Conservation (phyloP, 495 filamentous ascomycete genomes). For the Aspergillus ostianus region DNA sequence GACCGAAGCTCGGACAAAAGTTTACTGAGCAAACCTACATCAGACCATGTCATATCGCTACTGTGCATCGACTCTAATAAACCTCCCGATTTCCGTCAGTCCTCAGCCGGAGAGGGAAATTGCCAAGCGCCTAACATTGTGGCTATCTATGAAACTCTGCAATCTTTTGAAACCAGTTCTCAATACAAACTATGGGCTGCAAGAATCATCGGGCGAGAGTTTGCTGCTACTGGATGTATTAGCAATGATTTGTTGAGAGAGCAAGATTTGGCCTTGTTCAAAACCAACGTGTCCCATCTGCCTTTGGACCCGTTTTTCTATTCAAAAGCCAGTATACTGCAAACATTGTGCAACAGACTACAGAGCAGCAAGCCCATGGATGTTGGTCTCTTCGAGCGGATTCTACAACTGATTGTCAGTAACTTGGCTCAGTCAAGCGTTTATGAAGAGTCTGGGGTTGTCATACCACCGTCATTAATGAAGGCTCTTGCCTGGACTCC, state of each 20-base stretch:
- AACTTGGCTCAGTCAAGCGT: slow-evolving; percentile 47
- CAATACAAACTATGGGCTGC: slow-evolving; percentile 83
- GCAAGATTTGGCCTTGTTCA: slow-evolving; percentile 33
- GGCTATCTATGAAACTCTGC: slow-evolving; percentile 72
- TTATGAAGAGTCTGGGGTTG: slow-evolving; percentile 46
- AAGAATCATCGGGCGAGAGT: slow-evolving; percentile 78
- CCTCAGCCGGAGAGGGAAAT: slow-evolving; percentile 61
- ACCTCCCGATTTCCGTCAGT: slow-evolving; percentile 52
- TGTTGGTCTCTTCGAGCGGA: slow-evolving; percentile 74
- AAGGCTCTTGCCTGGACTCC: slow-evolving; percentile 45
- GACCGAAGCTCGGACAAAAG: slow-evolving; percentile 61
- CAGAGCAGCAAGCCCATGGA: slow-evolving; percentile 59
- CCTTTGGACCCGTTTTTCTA: slow-evolving; percentile 18
- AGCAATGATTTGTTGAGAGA: slow-evolving; percentile 40
- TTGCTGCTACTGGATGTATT: slow-evolving; percentile 69
- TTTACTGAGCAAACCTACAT: slow-evolving; percentile 65
- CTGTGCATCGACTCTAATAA: slow-evolving; percentile 69
- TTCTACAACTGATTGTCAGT: slow-evolving; percentile 68
- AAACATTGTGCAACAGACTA: slow-evolving; percentile 65
- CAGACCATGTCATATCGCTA: slow-evolving; percentile 68
- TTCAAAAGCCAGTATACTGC: slow-evolving; percentile 57
- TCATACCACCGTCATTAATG: slow-evolving; percentile 39
- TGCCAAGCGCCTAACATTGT: slow-evolving; percentile 58
- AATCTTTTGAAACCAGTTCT: slow-evolving; percentile 54
- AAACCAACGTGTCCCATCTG: slow-evolving; percentile 6